Percentiles rank a stretch among this genome's conserved stretches.
Conservation (phyloP, 2,329 filamentous ascomycete genomes). For the Aspergillus amoenus region DNA sequence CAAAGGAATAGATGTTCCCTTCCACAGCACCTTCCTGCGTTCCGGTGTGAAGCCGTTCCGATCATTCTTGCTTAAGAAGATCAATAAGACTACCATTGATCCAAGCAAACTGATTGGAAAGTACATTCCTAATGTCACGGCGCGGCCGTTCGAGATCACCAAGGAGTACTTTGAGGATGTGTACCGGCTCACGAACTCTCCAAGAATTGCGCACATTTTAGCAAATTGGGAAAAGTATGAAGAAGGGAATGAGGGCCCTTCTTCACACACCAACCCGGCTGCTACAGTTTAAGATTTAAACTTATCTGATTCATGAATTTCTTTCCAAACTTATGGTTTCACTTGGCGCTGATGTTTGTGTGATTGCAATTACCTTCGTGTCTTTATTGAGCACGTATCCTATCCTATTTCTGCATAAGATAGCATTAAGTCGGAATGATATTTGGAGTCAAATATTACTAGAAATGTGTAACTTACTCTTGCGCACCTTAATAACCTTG, state of each 20-base stretch:
- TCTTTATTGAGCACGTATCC: not conserved
- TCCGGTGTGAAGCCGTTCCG: constrained; percentile 99
- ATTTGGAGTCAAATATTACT: not conserved
- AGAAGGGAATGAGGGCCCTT: constrained; percentile 31
- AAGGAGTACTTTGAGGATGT: constrained; percentile 99
- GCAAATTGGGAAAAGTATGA: constrained; percentile 82
- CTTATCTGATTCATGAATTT: not conserved
- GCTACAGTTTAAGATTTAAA: constrained; percentile 9
- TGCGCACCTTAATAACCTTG: not conserved
- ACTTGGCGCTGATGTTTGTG: constrained; percentile 5
- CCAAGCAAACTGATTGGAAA: constrained; percentile 95
- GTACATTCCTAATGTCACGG: constrained; percentile 98
- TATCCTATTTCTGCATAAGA: not conserved
- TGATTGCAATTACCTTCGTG: not conserved
- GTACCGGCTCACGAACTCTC: constrained; percentile 84
- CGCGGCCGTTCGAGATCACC: constrained; percentile 88
- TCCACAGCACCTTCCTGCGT: constrained; percentile 97
- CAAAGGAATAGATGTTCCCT: constrained; percentile 95
- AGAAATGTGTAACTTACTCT: not conserved
- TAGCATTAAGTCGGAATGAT: constrained; percentile 4
- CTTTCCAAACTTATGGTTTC: not conserved
- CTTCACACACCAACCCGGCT: constrained; percentile 21
- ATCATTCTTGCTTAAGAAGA: constrained; percentile 98
- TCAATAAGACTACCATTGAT: constrained; percentile 98
- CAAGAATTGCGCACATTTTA: constrained; percentile 57